A percentile compares a stretch with the other conserved stretches of the same genome.
Evolutionary conservation across 2,329 filamentous ascomycete genomes (phyloP).

Genomic region (Alternaria sp.): DNA sequence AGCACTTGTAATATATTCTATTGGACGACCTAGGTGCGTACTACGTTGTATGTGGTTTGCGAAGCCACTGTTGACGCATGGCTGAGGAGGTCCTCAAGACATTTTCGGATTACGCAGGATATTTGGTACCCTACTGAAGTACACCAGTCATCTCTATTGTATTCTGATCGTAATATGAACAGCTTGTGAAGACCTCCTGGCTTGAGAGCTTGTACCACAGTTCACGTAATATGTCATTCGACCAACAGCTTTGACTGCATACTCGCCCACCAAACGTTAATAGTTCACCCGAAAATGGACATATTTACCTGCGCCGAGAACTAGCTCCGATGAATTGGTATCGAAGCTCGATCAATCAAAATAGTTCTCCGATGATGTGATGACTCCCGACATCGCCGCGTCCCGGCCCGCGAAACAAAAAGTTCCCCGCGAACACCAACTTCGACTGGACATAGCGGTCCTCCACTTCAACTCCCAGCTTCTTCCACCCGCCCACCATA

Average conservation of each 20-base stretch:
- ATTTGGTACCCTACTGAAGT: not conserved
- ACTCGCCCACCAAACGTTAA: not conserved
- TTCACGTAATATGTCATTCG: not conserved
- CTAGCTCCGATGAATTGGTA: not conserved
- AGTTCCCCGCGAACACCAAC: constrained; percentile 29
- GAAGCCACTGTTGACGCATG: not conserved
- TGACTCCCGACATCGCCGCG: constrained; percentile 27
- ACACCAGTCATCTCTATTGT: not conserved
- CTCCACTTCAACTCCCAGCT: not conserved
- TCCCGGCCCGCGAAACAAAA: constrained; percentile 35
- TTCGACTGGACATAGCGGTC: not conserved
- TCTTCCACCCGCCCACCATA: not conserved
- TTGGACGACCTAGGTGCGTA: not conserved
- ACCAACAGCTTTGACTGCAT: no score
- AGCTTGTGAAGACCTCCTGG: not conserved
- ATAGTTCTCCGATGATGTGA: not conserved
- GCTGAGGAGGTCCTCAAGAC: not conserved
- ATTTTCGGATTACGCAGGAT: not conserved
- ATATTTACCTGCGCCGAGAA: not conserved
- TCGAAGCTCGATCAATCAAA: not conserved
- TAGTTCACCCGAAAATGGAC: not conserved
- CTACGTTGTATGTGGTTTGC: not conserved
- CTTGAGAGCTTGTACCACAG: not conserved
- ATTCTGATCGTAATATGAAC: not conserved
- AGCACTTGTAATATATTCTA: not conserved